phyloP scores from a whole-genome alignment of 257 asterid genomes.

The Penstemon davidsonii region DNA sequence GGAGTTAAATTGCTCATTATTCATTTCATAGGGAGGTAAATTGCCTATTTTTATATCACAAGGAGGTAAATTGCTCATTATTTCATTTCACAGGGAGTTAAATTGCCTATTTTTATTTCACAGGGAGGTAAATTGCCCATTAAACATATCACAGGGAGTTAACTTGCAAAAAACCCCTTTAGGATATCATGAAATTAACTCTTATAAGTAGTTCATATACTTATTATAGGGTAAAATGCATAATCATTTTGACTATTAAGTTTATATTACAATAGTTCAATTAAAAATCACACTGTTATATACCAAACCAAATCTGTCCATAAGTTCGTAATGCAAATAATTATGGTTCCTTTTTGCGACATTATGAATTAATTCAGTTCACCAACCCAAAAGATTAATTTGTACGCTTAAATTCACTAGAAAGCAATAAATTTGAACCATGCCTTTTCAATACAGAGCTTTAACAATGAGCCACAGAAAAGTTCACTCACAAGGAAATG shows the following conservation, averaged over 20 bases:
- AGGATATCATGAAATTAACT: too few relatives aligned
- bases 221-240: neutral
- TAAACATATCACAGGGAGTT: too few relatives aligned
- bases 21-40: too few relatives aligned
- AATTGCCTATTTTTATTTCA: too few relatives aligned
- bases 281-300: too few relatives aligned
- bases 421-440: neutral
- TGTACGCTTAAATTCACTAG: neutral
- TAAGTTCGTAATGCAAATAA: slow-evolving; percentile 6
- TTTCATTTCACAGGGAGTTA: too few relatives aligned
- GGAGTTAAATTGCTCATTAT: too few relatives aligned
- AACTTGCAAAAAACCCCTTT: too few relatives aligned
- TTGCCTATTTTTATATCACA: too few relatives aligned
- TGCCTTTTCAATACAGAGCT: neutral
- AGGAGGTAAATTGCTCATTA: too few relatives aligned
- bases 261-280: too few relatives aligned
- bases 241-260: neutral
- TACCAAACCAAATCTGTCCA: neutral
- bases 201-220: neutral
- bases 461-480: slow-evolving; percentile 48
- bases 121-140: too few relatives aligned
- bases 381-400: slow-evolving; percentile 15
- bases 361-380: neutral
- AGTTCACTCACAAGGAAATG: slow-evolving; percentile 37
- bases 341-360: slow-evolving; percentile 11